Percentiles rank a stretch among this genome's conserved stretches.
Evolutionary conservation across 345 rosid genomes (phyloP).

Genomic region (Rhizophora apiculata): DNA sequence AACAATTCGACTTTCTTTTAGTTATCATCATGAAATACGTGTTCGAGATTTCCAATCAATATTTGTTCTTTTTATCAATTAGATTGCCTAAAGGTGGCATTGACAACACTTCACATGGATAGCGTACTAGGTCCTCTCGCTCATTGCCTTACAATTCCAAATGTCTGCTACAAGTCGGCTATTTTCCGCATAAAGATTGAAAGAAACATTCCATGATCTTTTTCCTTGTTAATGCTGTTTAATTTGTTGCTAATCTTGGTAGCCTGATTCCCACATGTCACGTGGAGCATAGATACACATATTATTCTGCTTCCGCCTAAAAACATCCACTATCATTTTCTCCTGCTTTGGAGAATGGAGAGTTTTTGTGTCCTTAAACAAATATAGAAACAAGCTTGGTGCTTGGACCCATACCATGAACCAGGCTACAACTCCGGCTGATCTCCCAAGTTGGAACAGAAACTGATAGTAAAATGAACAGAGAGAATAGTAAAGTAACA

Average conservation of each 20-base stretch:
- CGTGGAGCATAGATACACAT: constrained; percentile 30
- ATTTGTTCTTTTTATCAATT: constrained; percentile 22
- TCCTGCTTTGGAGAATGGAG: constrained; percentile 17
- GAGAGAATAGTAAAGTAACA: background rate
- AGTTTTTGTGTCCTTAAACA: constrained; percentile 25
- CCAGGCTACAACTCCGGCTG: background rate
- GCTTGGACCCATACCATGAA: constrained; percentile 17
- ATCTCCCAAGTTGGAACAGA: constrained; percentile 2
- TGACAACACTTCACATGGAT: constrained; percentile 24
- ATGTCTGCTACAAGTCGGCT: constrained; percentile 19
- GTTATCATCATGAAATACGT: constrained; percentile 29
- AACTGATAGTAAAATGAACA: background rate
- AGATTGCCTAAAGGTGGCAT: constrained; percentile 6
- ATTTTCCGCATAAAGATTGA: constrained; percentile 9
- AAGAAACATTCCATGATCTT: constrained; percentile 13
- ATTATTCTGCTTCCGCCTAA: constrained; percentile 19
- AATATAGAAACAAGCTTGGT: constrained; percentile 27
- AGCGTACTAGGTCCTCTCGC: constrained; percentile 16
- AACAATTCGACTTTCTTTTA: constrained; percentile 18
- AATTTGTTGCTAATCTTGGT: constrained; percentile 22
- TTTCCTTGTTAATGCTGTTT: constrained; percentile 15
- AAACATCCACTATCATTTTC: constrained; percentile 20
- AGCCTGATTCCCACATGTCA: constrained; percentile 20
- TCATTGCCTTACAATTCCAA: constrained; percentile 21
- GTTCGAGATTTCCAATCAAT: constrained; percentile 22